These are phyloP conservation scores for Lactarius akahatsu DNA, from an alignment of 768 basidiomycete species.

Conservation along the genomic window DNA sequence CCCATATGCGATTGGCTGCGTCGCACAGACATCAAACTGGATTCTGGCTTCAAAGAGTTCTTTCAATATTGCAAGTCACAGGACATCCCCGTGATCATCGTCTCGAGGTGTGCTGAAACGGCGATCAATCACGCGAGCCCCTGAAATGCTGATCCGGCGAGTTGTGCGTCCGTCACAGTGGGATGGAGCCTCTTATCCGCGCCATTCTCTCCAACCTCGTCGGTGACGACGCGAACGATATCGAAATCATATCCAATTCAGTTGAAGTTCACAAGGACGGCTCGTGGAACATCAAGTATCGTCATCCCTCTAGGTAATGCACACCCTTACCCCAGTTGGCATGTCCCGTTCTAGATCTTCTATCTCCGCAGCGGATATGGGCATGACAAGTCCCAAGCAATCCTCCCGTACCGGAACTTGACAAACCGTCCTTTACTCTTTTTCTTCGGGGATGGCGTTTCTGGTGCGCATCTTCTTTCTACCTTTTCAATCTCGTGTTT, in stretches of 20 bases:
- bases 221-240: conserved; percentile 67
- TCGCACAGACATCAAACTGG: conserved; percentile 72
- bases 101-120: conserved; percentile 63
- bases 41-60: conserved; percentile 87
- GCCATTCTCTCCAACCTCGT: conserved; percentile 84
- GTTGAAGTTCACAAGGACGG: conserved; percentile 63
- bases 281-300: conserved; percentile 79
- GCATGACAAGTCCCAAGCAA: conserved; percentile 95
- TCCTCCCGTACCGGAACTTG: conserved; percentile 82
- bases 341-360: conserved; percentile 2
- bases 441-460: conserved; percentile 98
- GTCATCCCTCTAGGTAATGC: conserved; percentile 79
- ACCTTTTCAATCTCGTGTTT: background rate
- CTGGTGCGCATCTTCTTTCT: conserved; percentile 52
- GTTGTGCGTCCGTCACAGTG: conserved; percentile 45
- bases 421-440: conserved; percentile 75
- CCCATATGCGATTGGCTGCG: conserved; percentile 10
- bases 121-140: background rate
- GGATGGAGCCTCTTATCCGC: conserved; percentile 92
- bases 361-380: conserved; percentile 65
- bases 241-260: conserved; percentile 94
- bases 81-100: conserved; percentile 87
- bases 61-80: conserved; percentile 77
- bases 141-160: background rate
- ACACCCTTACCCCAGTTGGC: conserved; percentile 23